Evolutionary conservation across 192 early-diverging fungal genomes (phyloP), one percentile per base, ranked within the genome.

Genomic region (Gamsiella multidivaricata): DNA sequence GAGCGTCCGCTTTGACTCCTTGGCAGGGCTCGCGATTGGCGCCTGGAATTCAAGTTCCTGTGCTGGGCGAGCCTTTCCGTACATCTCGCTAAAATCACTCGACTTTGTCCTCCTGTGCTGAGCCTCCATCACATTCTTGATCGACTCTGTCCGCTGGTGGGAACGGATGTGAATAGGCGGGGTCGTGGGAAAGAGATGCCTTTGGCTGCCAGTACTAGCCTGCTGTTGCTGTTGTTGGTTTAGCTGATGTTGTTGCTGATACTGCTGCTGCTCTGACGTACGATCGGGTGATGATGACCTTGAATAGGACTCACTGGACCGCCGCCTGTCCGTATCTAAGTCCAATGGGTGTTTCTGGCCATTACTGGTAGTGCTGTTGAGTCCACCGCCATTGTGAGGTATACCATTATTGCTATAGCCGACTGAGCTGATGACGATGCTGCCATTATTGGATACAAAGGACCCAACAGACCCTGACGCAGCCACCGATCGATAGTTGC

Each of bases 31-130:
- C 22, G 58, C 36, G 9, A 32, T n/a, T 29, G 65, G 62, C 52
- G n/a, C 45, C 39, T 45, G 25, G 33, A 53, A 1, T 22, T 76
- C 73, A 6, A 57, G 59, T 3, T 76, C 65, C 33, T 53, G 49
- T 36, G 32, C 23, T 43, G 42, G 41, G 22, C 67, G 57, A n/a
- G n/a, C n/a, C 28, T 56, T 76, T 9, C 49, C 59, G 20, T 61
- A 31, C 25, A 37, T 60, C 1, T 76, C 73, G 10, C 56, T 42
- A 54, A 29, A 51, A 32, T 76, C 73, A 22, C 34, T 62, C 2
- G 65, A 76, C 59, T 68, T 76, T 57, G 73, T 67, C 52, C 73
- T 61, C 14, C 73, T 57, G 68, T 76, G 73, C n/a, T 67, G 58
- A 18, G 65, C 57, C 9, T 68, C 65, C 39, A 41, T 49, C n/a